Conservation (phyloP, 176 grass and related monocot species). For the Rhynchospora breviuscula region DNA sequence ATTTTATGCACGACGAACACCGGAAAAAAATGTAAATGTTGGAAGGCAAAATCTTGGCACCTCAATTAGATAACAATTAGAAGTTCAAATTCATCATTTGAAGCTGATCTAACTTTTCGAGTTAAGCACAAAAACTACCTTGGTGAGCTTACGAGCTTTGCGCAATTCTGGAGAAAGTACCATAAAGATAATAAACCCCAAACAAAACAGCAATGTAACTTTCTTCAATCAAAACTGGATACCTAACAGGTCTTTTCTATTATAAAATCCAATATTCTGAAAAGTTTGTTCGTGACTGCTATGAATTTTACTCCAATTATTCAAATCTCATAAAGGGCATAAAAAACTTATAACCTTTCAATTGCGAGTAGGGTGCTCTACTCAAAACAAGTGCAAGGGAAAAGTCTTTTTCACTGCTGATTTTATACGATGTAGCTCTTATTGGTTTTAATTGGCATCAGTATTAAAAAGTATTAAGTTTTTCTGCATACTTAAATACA, state of each 20-base stretch:
- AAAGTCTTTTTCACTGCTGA: slow-evolving; percentile 1
- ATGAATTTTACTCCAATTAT: neutral
- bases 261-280: neutral
- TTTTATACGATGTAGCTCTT: neutral
- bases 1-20: neutral
- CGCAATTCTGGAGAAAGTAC: neutral
- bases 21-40: neutral
- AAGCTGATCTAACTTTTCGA: too few relatives aligned
- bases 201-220: neutral
- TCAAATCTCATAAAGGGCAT: neutral
- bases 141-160: neutral
- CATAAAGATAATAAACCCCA: neutral
- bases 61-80: neutral
- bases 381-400: neutral
- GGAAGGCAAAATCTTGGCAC: neutral
- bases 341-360: neutral
- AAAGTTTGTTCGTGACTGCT: neutral
- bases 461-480: neutral
- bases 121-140: neutral
- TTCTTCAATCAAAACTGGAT: neutral
- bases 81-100: too few relatives aligned
- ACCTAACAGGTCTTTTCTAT: neutral
- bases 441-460: neutral
- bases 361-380: neutral
- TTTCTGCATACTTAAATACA: neutral